Percentiles rank a stretch among this genome's conserved stretches.
Evolutionary conservation across 106 monocot species (phyloP).

Genomic region (Alisma plantagoaquatica): DNA sequence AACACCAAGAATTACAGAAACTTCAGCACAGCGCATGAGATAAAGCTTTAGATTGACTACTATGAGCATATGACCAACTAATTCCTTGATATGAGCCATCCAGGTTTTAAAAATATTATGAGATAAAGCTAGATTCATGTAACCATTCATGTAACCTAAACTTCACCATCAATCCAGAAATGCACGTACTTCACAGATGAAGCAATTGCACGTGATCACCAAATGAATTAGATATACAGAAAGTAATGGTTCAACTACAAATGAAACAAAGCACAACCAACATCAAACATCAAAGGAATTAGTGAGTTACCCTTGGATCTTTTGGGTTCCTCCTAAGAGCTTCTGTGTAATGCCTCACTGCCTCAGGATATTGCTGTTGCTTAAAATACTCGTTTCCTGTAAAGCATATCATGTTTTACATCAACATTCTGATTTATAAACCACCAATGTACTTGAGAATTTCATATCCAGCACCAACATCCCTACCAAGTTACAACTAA

Average conservation of each 20-base stretch:
- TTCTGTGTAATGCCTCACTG: constrained; percentile 84
- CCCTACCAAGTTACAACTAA: neutral
- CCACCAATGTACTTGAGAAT: neutral
- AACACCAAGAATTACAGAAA: neutral
- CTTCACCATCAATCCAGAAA: too few relatives aligned
- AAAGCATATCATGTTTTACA: too few relatives aligned
- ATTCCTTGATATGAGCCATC: neutral
- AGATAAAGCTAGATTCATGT: neutral
- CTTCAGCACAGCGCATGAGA: neutral
- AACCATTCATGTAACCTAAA: too few relatives aligned
- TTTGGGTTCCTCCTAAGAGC: constrained; percentile 84
- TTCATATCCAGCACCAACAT: neutral
- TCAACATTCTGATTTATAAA: too few relatives aligned
- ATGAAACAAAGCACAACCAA: neutral
- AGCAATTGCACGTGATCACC: neutral
- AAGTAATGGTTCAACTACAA: neutral
- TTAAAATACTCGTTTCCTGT: constrained; percentile 92
- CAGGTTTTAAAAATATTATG: neutral
- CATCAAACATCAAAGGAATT: neutral
- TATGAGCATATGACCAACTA: neutral
- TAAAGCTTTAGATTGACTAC: neutral
- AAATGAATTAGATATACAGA: neutral
- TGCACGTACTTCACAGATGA: too few relatives aligned
- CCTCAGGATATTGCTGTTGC: constrained; percentile 85
- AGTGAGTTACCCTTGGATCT: constrained; percentile 60